Evolutionary conservation across 2,329 filamentous ascomycete genomes (phyloP), one percentile per base, ranked within the genome.

Genomic region (Trichoderma pleuroti): DNA sequence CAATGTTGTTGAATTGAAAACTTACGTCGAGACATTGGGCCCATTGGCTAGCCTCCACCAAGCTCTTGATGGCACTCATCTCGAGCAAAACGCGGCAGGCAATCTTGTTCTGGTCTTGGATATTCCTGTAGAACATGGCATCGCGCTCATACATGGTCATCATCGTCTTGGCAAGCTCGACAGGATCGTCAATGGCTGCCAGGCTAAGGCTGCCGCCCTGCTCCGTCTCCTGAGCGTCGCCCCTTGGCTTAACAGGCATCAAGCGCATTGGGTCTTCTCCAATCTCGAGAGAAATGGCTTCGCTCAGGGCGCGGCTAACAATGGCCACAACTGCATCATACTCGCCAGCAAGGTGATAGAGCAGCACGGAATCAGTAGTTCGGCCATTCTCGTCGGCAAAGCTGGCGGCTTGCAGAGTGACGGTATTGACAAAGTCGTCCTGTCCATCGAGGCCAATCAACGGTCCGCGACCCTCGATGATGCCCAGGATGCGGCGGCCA

Each of bases 331-430:
- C 97, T 68, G 91, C 94, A 79, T 99, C 94, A 79, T 97, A 98
- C 80, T 99, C 94, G 77, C 93, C 93, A 0, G 96, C 95, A 56
- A 99, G 86, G 80, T 99, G 95, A 80, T 97, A 98, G 65, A 99
- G 86, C 64, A 99, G 86, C 16, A 98, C 95, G 2, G 97, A 94
- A 81, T 99, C 96, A 0, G 95, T 97, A 2, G 92, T 94, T 63
- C 97, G 89, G 49, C 96, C 95, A 76, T 95, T 97, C 80, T 98
- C 95, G 75, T 99, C 95, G 5, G 96, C 96, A 77, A 94, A 93
- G 74, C 92, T 91, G 52, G 96, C 96, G 10, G 96, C 96, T 80
- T 97, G 93, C 56, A 96, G 86, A 1, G 95, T 98, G 76, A 99
- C 95, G n/a, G 91, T 92, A 77, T 91, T 91, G 80, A 99, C 88